Conservation (phyloP, 371 early-diverging fungal species). For the Mucor velutinosus region DNA sequence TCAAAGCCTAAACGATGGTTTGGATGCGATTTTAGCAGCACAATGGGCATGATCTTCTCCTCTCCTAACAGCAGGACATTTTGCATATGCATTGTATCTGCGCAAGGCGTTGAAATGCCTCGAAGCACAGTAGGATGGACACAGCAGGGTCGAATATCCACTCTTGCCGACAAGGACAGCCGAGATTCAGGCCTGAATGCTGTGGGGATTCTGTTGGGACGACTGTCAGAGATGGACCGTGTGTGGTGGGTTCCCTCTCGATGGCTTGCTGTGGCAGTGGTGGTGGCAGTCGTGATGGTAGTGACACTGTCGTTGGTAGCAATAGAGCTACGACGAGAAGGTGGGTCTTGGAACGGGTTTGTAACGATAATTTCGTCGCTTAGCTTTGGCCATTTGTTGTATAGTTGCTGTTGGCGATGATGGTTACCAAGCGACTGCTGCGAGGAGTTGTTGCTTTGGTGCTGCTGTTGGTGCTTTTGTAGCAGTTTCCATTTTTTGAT, state of each 20-base stretch:
- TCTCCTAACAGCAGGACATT: constrained; percentile 50
- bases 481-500: constrained; percentile 1
- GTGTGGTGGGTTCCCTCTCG: not conserved
- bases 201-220: not conserved
- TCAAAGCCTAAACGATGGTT: constrained; percentile 48
- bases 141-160: constrained; percentile 39
- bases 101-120: constrained; percentile 34
- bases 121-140: constrained; percentile 52
- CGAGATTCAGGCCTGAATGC: constrained; percentile 29
- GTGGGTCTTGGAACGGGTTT: constrained; percentile 25
- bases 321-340: not conserved
- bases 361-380: constrained; percentile 39
- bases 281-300: constrained; percentile 6
- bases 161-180: constrained; percentile 30
- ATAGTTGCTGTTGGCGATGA: not conserved
- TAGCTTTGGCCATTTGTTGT: constrained; percentile 32
- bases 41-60: constrained; percentile 41
- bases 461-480: not conserved
- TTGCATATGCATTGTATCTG: constrained; percentile 49
- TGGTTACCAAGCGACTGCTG: constrained; percentile 4
- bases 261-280: not conserved
- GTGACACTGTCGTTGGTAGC: not conserved
- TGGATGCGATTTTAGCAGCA: constrained; percentile 46
- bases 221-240: not conserved
- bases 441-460: not conserved